phyloP scores from a whole-genome alignment of 164 flowering plant genomes.

The Vitis riparia region DNA sequence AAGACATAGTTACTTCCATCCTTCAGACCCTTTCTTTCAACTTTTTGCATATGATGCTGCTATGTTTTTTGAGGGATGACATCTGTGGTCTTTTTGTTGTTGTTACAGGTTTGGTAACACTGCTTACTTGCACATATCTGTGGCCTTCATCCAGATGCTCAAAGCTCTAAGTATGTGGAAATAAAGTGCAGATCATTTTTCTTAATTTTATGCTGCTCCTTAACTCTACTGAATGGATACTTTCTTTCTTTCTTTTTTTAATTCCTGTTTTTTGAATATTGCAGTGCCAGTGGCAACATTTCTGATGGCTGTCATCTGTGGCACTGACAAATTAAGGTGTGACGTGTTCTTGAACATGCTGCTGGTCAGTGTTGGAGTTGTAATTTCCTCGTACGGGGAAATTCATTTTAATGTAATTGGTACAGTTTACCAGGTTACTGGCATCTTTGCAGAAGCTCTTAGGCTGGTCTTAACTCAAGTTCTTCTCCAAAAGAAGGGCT shows the following conservation, averaged over 20 bases:
- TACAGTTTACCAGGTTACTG: conserved; percentile 94
- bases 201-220: background rate
- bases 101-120: conserved; percentile 95
- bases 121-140: conserved; percentile 97
- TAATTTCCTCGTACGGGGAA: conserved; percentile 96
- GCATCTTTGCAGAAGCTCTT: conserved; percentile 98
- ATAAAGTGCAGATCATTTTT: background rate
- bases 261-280: conserved; percentile 11
- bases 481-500: conserved; percentile 96
- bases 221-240: background rate
- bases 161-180: conserved; percentile 87
- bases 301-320: conserved; percentile 93
- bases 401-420: conserved; percentile 95
- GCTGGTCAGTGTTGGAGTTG: conserved; percentile 97
- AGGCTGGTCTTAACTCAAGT: conserved; percentile 98
- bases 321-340: conserved; percentile 90
- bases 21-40: background rate
- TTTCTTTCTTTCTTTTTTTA: background rate
- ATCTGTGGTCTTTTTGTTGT: background rate
- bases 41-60: background rate
- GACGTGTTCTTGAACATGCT: conserved; percentile 95
- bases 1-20: no score
- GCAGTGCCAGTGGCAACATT: conserved; percentile 99
- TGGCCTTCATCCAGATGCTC: conserved; percentile 99
- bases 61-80: background rate